Percentiles rank a stretch among this genome's conserved stretches.
phyloP scores from a whole-genome alignment of 176 grass and related monocot species.

The Cenchrus purpureus region DNA sequence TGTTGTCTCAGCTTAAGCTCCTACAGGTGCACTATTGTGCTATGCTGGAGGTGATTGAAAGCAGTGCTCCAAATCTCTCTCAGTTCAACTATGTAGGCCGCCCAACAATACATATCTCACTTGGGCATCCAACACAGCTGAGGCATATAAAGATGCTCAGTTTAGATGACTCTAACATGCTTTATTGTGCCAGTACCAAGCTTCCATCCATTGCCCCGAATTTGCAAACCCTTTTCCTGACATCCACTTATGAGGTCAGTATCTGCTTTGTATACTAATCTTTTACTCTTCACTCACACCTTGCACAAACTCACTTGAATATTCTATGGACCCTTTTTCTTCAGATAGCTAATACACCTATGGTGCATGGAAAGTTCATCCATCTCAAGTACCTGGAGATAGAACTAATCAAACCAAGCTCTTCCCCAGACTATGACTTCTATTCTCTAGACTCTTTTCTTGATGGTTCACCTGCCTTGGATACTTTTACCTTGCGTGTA shows the following conservation, averaged over 20 bases:
- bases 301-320: too few relatives aligned
- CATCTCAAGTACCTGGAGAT: conserved; percentile 28
- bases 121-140: not conserved
- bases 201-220: conserved; percentile 32
- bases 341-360: conserved; percentile 25
- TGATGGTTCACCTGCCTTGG: conserved; percentile 7
- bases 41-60: not conserved
- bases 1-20: not conserved
- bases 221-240: not conserved
- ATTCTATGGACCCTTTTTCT: not conserved
- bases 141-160: not conserved
- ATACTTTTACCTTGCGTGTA: not conserved
- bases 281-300: not conserved
- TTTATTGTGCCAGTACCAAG: conserved; percentile 19
- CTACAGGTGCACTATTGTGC: not conserved
- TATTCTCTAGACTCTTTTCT: conserved; percentile 29
- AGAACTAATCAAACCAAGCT: not conserved
- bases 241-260: not conserved
- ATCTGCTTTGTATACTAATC: not conserved
- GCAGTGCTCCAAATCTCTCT: conserved; percentile 15
- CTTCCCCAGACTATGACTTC: conserved; percentile 8
- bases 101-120: conserved; percentile 21
- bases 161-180: not conserved
- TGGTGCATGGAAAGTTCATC: not conserved
- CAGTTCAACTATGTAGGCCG: not conserved